Conservation (phyloP, 2,329 filamentous ascomycete species). For the Ophiostoma perfectum region DNA sequence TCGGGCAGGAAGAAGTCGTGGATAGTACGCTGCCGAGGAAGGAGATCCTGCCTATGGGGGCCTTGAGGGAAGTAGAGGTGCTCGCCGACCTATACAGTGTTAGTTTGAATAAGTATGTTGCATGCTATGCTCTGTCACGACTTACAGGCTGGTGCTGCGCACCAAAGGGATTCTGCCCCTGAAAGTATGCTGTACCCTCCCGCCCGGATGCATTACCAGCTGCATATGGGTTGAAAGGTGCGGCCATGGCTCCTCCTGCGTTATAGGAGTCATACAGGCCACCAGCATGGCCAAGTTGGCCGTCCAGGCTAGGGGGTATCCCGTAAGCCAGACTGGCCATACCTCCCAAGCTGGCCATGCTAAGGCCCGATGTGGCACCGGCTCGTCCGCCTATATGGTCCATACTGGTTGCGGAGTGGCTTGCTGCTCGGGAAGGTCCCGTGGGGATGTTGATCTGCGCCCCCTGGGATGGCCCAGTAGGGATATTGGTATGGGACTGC, state of each 20-base stretch:
- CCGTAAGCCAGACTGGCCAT: conserved; percentile 36
- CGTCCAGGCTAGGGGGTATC: not conserved
- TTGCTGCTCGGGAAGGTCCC: conserved; percentile 21
- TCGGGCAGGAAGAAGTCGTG: conserved; percentile 92
- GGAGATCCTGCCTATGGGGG: conserved; percentile 72
- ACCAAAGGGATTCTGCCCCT: conserved; percentile 48
- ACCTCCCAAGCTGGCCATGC: conserved; percentile 9
- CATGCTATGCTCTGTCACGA: conserved; percentile 9
- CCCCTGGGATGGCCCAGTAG: conserved; percentile 22
- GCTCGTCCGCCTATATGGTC: conserved; percentile 39
- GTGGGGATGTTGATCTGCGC: conserved; percentile 22
- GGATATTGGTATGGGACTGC: conserved; percentile 14
- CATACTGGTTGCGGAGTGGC: conserved; percentile 35
- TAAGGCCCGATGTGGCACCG: conserved; percentile 35
- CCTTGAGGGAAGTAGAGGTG: conserved; percentile 88
- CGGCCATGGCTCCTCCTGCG: conserved; percentile 1
- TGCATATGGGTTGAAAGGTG: conserved; percentile 68
- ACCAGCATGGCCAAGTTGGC: conserved; percentile 17
- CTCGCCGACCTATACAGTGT: conserved; percentile 62
- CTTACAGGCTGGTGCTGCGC: conserved; percentile 56
- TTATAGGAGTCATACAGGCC: conserved; percentile 22
- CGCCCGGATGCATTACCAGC: conserved; percentile 56
- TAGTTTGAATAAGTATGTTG: not conserved
- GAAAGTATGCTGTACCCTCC: conserved; percentile 61
- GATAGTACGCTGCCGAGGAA: conserved; percentile 77